A percentile compares a stretch with the other conserved stretches of the same genome.
These are phyloP conservation scores for Anastatica hierochuntica DNA, from an alignment of 345 rosid genomes.

Conservation along the genomic window DNA sequence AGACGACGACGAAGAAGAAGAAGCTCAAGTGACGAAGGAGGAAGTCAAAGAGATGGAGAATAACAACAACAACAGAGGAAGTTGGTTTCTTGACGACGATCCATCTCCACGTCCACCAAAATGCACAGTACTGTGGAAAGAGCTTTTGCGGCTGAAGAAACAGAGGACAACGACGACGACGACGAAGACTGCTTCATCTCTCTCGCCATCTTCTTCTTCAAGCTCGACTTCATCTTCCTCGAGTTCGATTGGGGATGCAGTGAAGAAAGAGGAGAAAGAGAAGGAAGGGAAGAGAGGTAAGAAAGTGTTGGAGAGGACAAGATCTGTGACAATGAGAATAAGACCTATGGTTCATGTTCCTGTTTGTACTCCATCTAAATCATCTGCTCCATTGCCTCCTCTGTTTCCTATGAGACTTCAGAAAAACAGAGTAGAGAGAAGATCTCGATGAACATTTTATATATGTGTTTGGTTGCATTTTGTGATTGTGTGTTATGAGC, in stretches of 20 bases:
- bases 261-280: conserved; percentile 33
- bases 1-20: conserved; percentile 18
- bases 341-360: conserved; percentile 86
- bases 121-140: conserved; percentile 93
- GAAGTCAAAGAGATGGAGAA: conserved; percentile 27
- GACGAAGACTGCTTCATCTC: conserved; percentile 30
- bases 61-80: conserved; percentile 25
- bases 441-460: conserved; percentile 6
- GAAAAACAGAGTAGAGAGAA: conserved; percentile 52
- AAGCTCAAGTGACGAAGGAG: background rate
- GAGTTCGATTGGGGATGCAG: conserved; percentile 39
- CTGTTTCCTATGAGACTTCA: conserved; percentile 43
- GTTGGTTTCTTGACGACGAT: conserved; percentile 85
- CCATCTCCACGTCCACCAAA: conserved; percentile 97
- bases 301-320: conserved; percentile 72
- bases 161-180: conserved; percentile 41
- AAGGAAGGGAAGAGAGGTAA: conserved; percentile 60
- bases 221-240: conserved; percentile 66
- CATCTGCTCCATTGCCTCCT: conserved; percentile 43
- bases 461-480: background rate
- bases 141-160: conserved; percentile 74
- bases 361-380: conserved; percentile 55
- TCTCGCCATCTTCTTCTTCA: conserved; percentile 54
- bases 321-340: conserved; percentile 65
- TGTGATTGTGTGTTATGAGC: conserved; percentile 11